These are phyloP conservation scores for Sutorius eximius DNA, from an alignment of 1,284 basidiomycete genomes.

Conservation along the genomic window DNA sequence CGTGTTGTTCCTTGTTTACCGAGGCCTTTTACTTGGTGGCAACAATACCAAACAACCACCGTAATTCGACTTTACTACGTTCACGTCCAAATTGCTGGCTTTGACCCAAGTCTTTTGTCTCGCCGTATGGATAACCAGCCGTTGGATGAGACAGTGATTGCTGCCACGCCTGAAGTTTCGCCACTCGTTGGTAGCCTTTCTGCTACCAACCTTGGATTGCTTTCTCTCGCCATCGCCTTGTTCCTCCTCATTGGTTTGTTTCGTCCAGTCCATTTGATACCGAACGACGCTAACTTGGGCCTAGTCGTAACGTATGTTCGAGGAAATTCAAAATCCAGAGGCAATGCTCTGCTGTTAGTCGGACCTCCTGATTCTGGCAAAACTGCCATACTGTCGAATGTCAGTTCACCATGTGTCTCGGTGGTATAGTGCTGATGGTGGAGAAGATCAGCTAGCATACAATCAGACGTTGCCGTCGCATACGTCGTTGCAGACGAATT, in stretches of 20 bases:
- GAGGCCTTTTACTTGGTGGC: background rate
- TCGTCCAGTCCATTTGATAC: background rate
- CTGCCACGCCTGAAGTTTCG: conserved; percentile 17
- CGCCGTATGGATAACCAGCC: conserved; percentile 12
- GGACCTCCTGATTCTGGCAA: conserved; percentile 75
- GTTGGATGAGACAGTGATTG: conserved; percentile 1
- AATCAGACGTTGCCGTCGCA: conserved; percentile 63
- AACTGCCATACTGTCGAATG: conserved; percentile 62
- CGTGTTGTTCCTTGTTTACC: conserved; percentile 16
- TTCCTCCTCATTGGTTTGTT: conserved; percentile 29
- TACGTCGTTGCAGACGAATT: conserved; percentile 72
- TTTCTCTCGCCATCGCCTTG: conserved; percentile 27
- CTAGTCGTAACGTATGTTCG: conserved; percentile 43
- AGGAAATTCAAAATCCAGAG: conserved; percentile 47
- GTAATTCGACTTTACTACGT: background rate
- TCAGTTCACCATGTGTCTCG: conserved; percentile 32
- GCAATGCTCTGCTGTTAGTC: conserved; percentile 61
- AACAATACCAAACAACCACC: conserved; percentile 24
- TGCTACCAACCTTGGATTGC: conserved; percentile 18
- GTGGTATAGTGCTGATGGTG: conserved; percentile 31
- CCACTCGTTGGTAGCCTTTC: conserved; percentile 25
- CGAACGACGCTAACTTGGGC: conserved; percentile 16
- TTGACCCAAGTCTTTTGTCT: background rate
- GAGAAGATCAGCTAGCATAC: conserved; percentile 56
- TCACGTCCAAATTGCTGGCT: background rate